Evolutionary conservation across 768 basidiomycete genomes (phyloP).

Genomic region (Clathrus columnatus): DNA sequence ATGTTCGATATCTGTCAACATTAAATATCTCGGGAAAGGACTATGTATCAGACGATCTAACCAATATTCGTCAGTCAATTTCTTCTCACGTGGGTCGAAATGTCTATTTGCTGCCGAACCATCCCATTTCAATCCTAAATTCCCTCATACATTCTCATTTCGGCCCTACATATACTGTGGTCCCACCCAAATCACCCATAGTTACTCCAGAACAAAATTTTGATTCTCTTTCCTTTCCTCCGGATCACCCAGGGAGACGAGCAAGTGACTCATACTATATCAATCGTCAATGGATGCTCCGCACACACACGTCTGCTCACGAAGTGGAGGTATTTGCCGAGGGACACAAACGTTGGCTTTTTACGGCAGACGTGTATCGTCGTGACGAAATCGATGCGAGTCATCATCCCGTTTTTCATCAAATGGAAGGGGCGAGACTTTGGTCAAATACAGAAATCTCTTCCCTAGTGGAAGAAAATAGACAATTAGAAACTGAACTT

Average conservation of each 20-base stretch:
- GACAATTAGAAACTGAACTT: conserved; percentile 47
- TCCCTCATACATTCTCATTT: conserved; percentile 80
- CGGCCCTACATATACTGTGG: conserved; percentile 50
- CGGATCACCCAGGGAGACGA: conserved; percentile 87
- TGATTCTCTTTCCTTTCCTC: conserved; percentile 90
- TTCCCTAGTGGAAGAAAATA: conserved; percentile 62
- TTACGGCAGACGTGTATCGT: conserved; percentile 95
- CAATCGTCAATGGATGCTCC: conserved; percentile 83
- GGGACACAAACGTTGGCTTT: conserved; percentile 75
- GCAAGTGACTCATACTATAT: conserved; percentile 94
- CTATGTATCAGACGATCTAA: conserved; percentile 70
- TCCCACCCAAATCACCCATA: conserved; percentile 76
- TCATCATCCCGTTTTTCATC: conserved; percentile 98
- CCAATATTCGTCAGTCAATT: conserved; percentile 84
- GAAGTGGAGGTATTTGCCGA: conserved; percentile 84
- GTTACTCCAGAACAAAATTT: conserved; percentile 91
- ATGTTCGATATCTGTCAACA: conserved; percentile 6
- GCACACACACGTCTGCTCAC: conserved; percentile 97
- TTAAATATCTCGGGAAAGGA: conserved; percentile 43
- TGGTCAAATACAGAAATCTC: conserved; percentile 43
- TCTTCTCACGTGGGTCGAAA: conserved; percentile 68
- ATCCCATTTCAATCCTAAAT: conserved; percentile 84
- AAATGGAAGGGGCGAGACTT: conserved; percentile 90
- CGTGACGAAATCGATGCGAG: conserved; percentile 96
- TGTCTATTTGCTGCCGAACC: conserved; percentile 66